Evolutionary conservation across 1,284 basidiomycete genomes (phyloP).

Genomic region (Termitomyces sp.): DNA sequence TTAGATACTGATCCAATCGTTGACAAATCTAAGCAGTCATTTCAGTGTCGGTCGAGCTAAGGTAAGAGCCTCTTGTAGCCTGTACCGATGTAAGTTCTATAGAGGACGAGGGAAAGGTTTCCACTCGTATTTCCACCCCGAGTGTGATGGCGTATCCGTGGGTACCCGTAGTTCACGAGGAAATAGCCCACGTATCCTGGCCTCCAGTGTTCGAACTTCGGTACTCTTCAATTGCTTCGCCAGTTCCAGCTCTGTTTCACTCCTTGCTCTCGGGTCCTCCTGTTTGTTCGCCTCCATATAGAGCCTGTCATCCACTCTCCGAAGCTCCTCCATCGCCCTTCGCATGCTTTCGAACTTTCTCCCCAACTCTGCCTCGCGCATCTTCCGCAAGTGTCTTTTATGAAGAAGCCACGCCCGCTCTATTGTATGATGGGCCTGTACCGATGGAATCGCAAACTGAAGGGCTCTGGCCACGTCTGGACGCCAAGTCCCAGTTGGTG

Average conservation of each 20-base stretch:
- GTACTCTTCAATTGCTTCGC: conserved; percentile 60
- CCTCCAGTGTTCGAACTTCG: conserved; percentile 69
- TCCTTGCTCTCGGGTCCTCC: conserved; percentile 69
- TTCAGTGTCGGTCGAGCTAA: not conserved
- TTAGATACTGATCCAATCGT: not conserved
- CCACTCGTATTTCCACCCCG: conserved; percentile 80
- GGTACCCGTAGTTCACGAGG: conserved; percentile 77
- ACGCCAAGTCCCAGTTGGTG: conserved; percentile 80
- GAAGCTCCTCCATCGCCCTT: conserved; percentile 76
- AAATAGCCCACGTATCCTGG: conserved; percentile 77
- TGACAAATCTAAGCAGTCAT: not conserved
- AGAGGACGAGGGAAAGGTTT: conserved; percentile 53
- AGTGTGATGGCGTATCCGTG: conserved; percentile 70
- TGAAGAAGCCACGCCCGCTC: conserved; percentile 88
- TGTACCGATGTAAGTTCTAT: conserved; percentile 22
- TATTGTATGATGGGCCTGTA: conserved; percentile 91
- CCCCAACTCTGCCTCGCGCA: conserved; percentile 57
- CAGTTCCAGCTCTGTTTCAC: conserved; percentile 47
- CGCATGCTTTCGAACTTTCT: conserved; percentile 77
- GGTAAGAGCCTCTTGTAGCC: conserved; percentile 18
- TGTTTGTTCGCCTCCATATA: conserved; percentile 73
- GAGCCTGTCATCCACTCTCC: conserved; percentile 58
- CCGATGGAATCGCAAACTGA: conserved; percentile 72
- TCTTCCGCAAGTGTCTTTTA: conserved; percentile 68
- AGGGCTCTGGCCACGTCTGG: conserved; percentile 67